Evolutionary conservation across 1,284 basidiomycete species (phyloP), one percentile per base, ranked within the genome.

Genomic region (Ustanciosporium gigantosporum): DNA sequence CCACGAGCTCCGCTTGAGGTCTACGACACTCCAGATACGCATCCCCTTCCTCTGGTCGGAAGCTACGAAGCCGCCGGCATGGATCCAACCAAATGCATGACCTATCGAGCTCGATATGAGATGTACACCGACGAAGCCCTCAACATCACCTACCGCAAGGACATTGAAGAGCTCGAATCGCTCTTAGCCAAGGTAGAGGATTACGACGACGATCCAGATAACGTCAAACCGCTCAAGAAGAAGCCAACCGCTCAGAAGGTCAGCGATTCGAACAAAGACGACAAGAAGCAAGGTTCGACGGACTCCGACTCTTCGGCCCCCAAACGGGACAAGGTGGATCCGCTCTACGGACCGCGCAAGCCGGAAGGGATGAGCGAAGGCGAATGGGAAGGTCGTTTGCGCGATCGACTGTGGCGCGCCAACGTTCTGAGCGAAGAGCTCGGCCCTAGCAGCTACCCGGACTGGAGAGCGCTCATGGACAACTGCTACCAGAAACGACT

Each of bases 91-190:
- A 69, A 73, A 41, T 77, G 75, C 60, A 65, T 74, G 46, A 77
- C 75, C 41, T 77, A 77, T 53, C 45, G 59, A 6, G 61, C 62
- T 34, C 48, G 75, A 25, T 76, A 75, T 46, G 47, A 56, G 43
- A 77, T 77, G 75, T 77, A 77, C 60, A 70, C 74, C 22, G 75
- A 77, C 53, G 61, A 76, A 36, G 74, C 74, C n/a, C 70, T 77
- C 35, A 67, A 64, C 46, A 74, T 77, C 64, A 70, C 67, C 23
- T 77, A 77, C 43, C 66, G 75, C n/a, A 47, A 62, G 25, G 69
- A 71, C 31, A 41, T 62, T 3, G 66, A 68, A 29, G 60, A 70
- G 52, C 70, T 73, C 43, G 57, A 66, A 23, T 27, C 41, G 22
- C 52, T 52, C 29, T 34, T 57, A 20, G 49, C 49, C 21, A 60